A percentile compares a stretch with the other conserved stretches of the same genome.
These are phyloP conservation scores for Taiozyma sp. DNA, from an alignment of 1,139 yeast species.

Conservation along the genomic window DNA sequence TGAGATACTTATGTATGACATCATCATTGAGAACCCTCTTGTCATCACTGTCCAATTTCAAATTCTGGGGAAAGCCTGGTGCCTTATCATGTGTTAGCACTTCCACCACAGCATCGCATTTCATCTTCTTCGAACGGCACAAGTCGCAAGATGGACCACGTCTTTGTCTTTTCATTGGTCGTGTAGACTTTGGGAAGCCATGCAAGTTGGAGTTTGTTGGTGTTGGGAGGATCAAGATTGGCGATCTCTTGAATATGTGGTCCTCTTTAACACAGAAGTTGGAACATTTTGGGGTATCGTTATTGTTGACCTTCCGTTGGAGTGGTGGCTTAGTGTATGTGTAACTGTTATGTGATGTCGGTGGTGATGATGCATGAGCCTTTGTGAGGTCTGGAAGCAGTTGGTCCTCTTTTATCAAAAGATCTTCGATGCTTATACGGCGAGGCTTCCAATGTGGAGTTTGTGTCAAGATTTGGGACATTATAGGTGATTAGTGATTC, in stretches of 20 bases:
- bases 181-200: neutral
- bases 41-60: slow-evolving; percentile 1
- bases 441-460: neutral
- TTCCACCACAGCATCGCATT: slow-evolving; percentile 64
- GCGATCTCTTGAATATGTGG: neutral
- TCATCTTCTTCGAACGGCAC: slow-evolving; percentile 68
- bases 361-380: neutral
- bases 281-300: neutral
- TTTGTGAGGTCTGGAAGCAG: neutral
- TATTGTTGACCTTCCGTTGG: neutral
- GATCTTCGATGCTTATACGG: neutral
- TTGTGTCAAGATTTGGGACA: neutral
- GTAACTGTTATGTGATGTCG: neutral
- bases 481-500: neutral
- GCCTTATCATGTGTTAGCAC: slow-evolving; percentile 20
- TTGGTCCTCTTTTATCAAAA: neutral
- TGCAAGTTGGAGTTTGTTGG: neutral
- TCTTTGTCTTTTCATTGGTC: slow-evolving; percentile 47
- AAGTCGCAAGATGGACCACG: slow-evolving; percentile 75
- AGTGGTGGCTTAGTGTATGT: neutral
- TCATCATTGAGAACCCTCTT: neutral
- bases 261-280: neutral
- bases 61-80: neutral
- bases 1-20: slow-evolving; percentile 2
- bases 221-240: neutral